Percentiles rank a stretch among this genome's conserved stretches.
Evolutionary conservation across 257 asterid species (phyloP).

Genomic region (Solanum tarapatanum): DNA sequence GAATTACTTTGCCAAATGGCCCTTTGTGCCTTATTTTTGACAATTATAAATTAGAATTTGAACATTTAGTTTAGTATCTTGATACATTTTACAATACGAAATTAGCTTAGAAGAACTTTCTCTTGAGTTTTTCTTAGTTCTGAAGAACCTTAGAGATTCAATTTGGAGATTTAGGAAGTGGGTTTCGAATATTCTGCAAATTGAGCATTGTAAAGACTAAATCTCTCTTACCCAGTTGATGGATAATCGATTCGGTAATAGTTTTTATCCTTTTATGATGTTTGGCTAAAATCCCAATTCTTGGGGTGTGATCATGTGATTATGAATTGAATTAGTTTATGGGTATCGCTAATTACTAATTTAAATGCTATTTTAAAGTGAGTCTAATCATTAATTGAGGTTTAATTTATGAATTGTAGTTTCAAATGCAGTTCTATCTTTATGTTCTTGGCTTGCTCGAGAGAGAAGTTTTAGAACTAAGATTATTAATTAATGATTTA

Average conservation of each 20-base stretch:
- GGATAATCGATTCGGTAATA: background rate
- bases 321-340: too few relatives aligned
- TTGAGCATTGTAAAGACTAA: background rate
- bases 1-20: background rate
- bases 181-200: too few relatives aligned
- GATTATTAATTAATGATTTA: too few relatives aligned
- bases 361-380: background rate
- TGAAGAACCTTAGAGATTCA: background rate
- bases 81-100: too few relatives aligned
- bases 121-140: background rate
- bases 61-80: background rate
- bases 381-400: background rate
- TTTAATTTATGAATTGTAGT: background rate
- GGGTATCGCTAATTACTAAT: background rate
- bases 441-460: too few relatives aligned
- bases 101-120: background rate
- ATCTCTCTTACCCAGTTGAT: background rate
- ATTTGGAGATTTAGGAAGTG: background rate
- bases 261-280: background rate
- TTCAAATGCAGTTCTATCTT: background rate
- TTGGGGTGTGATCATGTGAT: background rate
- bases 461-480: too few relatives aligned
- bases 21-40: too few relatives aligned
- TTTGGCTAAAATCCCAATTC: background rate
- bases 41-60: background rate